These are phyloP conservation scores for Marasmius fiardii DNA, from an alignment of 1,284 basidiomycete species.

Conservation along the genomic window DNA sequence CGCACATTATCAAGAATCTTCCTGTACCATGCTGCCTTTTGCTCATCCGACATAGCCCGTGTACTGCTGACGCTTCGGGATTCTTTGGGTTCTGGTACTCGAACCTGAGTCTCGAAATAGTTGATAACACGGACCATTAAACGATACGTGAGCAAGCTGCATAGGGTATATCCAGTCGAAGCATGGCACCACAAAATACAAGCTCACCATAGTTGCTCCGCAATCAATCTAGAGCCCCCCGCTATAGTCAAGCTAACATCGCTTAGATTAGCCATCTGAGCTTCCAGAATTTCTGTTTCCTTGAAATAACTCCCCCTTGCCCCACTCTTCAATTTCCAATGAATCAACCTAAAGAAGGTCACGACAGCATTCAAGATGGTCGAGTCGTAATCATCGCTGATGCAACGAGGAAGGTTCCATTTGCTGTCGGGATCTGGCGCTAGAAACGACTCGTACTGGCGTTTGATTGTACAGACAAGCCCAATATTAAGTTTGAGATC, in stretches of 20 bases:
- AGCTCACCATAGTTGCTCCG: constrained; percentile 87
- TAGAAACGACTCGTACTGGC: constrained; percentile 89
- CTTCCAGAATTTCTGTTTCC: constrained; percentile 96
- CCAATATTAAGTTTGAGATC: constrained; percentile 92
- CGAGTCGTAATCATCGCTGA: constrained; percentile 86
- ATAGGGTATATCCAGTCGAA: neutral
- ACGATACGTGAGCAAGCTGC: constrained; percentile 83
- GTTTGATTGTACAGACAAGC: constrained; percentile 93
- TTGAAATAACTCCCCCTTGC: constrained; percentile 93
- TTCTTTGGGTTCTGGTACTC: constrained; percentile 57
- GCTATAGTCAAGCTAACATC: constrained; percentile 88
- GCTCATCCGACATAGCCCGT: constrained; percentile 71
- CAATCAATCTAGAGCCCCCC: constrained; percentile 89
- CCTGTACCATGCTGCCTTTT: constrained; percentile 86
- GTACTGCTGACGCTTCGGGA: constrained; percentile 19
- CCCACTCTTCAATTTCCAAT: constrained; percentile 95
- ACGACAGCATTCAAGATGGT: constrained; percentile 87
- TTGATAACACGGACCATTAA: constrained; percentile 88
- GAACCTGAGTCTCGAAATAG: constrained; percentile 93
- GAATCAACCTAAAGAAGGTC: constrained; percentile 92
- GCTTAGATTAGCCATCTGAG: constrained; percentile 94
- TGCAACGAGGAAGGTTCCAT: constrained; percentile 88
- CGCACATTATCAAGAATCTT: constrained; percentile 94
- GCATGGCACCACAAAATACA: constrained; percentile 4
- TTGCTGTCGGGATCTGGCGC: constrained; percentile 82